Evolutionary conservation across 495 filamentous ascomycete species (phyloP).

Genomic region (Chaetomium tenue): DNA sequence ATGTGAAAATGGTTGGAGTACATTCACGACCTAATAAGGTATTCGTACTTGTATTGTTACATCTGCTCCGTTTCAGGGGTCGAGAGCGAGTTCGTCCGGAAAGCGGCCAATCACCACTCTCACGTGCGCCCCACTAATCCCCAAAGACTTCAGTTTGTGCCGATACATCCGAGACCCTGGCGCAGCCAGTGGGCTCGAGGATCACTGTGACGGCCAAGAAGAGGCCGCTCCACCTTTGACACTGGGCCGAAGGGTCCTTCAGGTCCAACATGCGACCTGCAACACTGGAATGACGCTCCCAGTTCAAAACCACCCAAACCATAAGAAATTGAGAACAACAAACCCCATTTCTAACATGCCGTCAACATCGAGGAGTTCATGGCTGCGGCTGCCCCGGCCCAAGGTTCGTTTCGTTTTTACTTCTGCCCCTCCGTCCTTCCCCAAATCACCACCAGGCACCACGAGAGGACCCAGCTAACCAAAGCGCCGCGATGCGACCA

Average conservation of each 20-base stretch:
- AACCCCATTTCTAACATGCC: constrained; percentile 25
- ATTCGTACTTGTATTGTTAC: too few relatives aligned
- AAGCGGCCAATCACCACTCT: neutral
- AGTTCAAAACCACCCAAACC: neutral
- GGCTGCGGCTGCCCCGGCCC: constrained; percentile 38
- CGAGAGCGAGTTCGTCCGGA: neutral
- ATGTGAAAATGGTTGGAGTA: too few relatives aligned
- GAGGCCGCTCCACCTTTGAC: constrained; percentile 1
- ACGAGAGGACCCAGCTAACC: neutral
- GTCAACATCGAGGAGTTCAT: constrained; percentile 23
- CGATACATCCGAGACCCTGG: neutral
- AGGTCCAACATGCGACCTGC: constrained; percentile 5
- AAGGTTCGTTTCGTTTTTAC: constrained; percentile 30
- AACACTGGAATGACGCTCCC: neutral
- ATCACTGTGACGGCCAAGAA: neutral
- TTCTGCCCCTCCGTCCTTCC: neutral
- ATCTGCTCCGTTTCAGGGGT: too few relatives aligned
- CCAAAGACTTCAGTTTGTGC: neutral
- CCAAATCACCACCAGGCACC: neutral
- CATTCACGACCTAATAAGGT: too few relatives aligned
- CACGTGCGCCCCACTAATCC: too few relatives aligned
- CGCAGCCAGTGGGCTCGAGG: neutral
- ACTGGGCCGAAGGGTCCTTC: neutral
- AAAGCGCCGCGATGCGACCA: neutral
- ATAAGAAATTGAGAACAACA: neutral